Base-by-base conservation (phyloP, 495 filamentous ascomycete species). In the Letharia lupina region DNA sequence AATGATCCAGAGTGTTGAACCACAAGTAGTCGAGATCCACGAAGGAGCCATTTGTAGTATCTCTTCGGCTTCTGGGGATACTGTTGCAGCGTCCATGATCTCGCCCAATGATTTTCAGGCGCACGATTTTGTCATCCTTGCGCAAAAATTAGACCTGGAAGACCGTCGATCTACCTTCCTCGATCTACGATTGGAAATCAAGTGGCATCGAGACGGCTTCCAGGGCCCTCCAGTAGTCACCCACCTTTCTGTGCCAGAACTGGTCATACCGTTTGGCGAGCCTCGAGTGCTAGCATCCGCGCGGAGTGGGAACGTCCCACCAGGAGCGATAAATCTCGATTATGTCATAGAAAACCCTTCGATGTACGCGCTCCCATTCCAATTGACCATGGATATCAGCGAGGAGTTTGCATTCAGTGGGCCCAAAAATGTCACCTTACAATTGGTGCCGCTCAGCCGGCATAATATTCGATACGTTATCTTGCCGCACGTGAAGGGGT, bases 391-490 rank as follows among this genome's bases (percentile, higher is more conserved):
- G 91, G 95, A 99, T 68, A 87, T 91, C 2, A 91, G 83, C 71
- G 91, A 96, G 66, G 84, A 89, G 18, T 99, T 99, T 74, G 94
- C 91, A 10, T 97, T 99, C 74, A 91, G 89, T 39, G 94, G 94
- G 0, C 81, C 90, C 7, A 98, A 97, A 77, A 82, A 87, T 58
- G 85, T 84, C 9, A 86, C 85, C 4, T 63, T 96, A 23, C 87
- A 93, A 66, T 74, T 98, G 48, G 81, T 94, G 41, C 94, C 94
- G 1, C 77, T 96, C 45, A 90, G 88, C 64, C 75, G 92, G 59
- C 81, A 88, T 45, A 81, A 77, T 0, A 79, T 96, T 9, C 80
- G 81, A 59, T 98, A 90, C 65, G 80, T 85, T 60, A 52, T 98
- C 18, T 72, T 95, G 37, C 77, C 80, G 5, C 75, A 75, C n/a